Conservation (phyloP, 768 basidiomycete genomes). For the Kwoniella dejecticola region DNA sequence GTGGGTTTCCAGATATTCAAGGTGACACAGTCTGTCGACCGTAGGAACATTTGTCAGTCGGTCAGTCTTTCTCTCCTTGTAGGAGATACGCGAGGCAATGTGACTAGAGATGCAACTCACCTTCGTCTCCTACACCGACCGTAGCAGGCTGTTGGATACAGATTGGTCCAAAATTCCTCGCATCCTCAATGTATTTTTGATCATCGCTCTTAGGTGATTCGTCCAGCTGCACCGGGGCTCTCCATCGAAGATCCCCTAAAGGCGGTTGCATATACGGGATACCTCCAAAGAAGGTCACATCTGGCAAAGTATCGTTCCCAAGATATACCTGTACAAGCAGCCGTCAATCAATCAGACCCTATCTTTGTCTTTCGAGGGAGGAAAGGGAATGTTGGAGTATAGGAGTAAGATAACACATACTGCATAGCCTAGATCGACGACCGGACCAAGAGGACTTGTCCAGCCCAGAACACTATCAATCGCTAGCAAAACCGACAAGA, state of each 20-base stretch:
- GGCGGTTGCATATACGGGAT: conserved; percentile 66
- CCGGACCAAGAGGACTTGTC: conserved; percentile 2
- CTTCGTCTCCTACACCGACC: conserved; percentile 60
- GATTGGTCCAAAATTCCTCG: conserved; percentile 59
- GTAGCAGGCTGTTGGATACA: conserved; percentile 61
- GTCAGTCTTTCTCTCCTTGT: too few relatives aligned
- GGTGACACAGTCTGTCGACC: conserved; percentile 59
- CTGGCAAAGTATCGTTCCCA: conserved; percentile 20
- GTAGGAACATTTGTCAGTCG: too few relatives aligned
- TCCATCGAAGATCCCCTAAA: conserved; percentile 60
- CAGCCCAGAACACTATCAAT: background rate
- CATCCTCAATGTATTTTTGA: conserved; percentile 55
- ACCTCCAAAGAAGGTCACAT: conserved; percentile 59
- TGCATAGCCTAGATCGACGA: conserved; percentile 30
- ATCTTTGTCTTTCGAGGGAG: background rate
- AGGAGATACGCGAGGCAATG: too few relatives aligned
- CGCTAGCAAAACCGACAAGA: too few relatives aligned
- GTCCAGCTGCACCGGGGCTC: conserved; percentile 57
- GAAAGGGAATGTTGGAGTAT: too few relatives aligned
- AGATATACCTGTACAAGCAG: conserved; percentile 16
- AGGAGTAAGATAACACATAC: conserved; percentile 15
- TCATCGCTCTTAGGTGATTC: conserved; percentile 26
- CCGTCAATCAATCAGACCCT: background rate
- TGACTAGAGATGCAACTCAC: too few relatives aligned
- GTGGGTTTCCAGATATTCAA: conserved; percentile 60